Evolutionary conservation across 1,139 yeast species (phyloP).

Genomic region (Kodamaea sp.): DNA sequence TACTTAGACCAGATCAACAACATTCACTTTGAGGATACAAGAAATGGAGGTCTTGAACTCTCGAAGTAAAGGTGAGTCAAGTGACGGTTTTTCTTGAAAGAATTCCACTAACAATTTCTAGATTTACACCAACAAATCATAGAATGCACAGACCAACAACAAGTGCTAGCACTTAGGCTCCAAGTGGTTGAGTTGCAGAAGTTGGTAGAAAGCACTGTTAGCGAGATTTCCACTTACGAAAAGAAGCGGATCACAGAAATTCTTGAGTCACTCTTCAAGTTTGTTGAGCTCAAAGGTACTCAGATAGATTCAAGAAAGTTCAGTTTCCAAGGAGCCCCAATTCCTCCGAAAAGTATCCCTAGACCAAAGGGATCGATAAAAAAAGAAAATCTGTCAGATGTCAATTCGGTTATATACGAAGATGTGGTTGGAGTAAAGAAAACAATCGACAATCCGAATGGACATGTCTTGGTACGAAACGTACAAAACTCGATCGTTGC

Average conservation of each 20-base stretch:
- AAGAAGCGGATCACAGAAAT: constrained; percentile 17
- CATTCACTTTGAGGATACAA: too few species aligned
- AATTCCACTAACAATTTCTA: constrained; percentile 6
- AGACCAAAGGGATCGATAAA: background rate
- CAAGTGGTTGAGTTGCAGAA: constrained; percentile 10
- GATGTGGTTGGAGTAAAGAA: background rate
- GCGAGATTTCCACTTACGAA: constrained; percentile 15
- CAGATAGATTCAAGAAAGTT: constrained; percentile 21
- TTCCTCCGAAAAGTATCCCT: constrained; percentile 8
- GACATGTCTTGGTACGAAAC: constrained; percentile 19
- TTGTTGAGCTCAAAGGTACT: constrained; percentile 20
- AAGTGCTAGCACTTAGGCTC: constrained; percentile 4
- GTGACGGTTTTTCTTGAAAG: background rate
- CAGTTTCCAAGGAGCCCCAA: constrained; percentile 30
- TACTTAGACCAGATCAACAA: too few species aligned
- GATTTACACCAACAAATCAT: constrained; percentile 9
- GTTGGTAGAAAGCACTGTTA: constrained; percentile 6
- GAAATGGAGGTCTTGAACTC: background rate
- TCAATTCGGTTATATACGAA: background rate
- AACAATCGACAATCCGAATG: constrained; percentile 5
- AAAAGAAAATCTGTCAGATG: background rate
- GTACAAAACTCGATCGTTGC: constrained; percentile 14
- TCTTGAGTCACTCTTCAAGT: constrained; percentile 19
- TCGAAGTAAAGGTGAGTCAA: constrained; percentile 1
- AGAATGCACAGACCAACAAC: constrained; percentile 7